These are phyloP conservation scores for Camelina neglecta DNA, from an alignment of 345 rosid species.

Conservation along the genomic window DNA sequence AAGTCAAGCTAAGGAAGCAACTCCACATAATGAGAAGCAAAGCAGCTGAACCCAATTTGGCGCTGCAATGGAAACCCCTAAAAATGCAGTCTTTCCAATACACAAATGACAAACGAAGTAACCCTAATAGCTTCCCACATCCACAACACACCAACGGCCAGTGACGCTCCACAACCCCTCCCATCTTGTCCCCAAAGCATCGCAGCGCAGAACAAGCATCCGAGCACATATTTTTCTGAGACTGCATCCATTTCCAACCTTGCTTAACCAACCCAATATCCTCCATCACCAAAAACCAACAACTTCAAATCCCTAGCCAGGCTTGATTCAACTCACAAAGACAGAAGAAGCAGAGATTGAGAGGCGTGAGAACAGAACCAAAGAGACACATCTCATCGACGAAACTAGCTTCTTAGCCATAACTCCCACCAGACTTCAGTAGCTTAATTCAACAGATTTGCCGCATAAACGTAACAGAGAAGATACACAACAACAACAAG, in stretches of 20 bases:
- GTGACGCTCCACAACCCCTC: constrained; percentile 68
- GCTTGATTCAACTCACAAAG: constrained; percentile 23
- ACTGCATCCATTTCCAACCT: constrained; percentile 86
- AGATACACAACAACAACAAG: constrained; percentile 27
- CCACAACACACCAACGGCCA: constrained; percentile 89
- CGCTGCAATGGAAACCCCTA: constrained; percentile 71
- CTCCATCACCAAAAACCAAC: constrained; percentile 57
- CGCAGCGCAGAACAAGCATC: constrained; percentile 49
- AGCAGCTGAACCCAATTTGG: constrained; percentile 82
- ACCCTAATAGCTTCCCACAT: constrained; percentile 54
- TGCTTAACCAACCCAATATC: constrained; percentile 87
- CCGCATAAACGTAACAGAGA: constrained; percentile 25
- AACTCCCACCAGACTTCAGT: constrained; percentile 8
- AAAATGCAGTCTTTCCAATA: constrained; percentile 74
- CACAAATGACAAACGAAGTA: constrained; percentile 52
- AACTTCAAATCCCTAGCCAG: constrained; percentile 6
- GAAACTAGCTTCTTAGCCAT: constrained; percentile 34
- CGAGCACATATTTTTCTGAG: constrained; percentile 65
- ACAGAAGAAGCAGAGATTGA: constrained; percentile 25
- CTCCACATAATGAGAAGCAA: constrained; percentile 97
- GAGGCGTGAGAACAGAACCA: constrained; percentile 22
- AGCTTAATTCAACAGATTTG: constrained; percentile 31
- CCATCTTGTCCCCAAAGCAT: constrained; percentile 58
- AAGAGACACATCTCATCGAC: constrained; percentile 18
- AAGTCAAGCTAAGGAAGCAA: constrained; percentile 95